phyloP scores from a whole-genome alignment of 768 basidiomycete species.

The Tricholoma flavovirens region DNA sequence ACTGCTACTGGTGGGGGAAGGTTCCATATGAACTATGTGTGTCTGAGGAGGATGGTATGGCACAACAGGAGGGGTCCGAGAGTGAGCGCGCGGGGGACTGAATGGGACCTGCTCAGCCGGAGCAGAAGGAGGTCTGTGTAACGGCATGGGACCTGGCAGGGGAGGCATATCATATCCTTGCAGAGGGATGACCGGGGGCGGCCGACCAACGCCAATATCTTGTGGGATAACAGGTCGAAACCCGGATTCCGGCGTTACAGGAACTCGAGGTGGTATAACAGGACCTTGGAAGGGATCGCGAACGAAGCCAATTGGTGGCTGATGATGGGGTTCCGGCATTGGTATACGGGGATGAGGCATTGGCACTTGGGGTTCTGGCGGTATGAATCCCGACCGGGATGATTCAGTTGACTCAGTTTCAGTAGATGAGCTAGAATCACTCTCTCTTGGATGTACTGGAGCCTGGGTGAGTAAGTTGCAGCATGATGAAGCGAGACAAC shows the following conservation, averaged over 20 bases:
- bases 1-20: constrained; percentile 2
- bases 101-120: constrained; percentile 11
- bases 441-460: constrained; percentile 11
- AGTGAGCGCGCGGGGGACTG: constrained; percentile 15
- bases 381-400: constrained; percentile 20
- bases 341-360: not conserved
- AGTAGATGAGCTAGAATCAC: constrained; percentile 7
- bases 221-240: constrained; percentile 11
- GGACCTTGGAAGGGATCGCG: not conserved
- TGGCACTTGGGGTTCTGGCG: not conserved
- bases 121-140: constrained; percentile 3
- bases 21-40: constrained; percentile 8
- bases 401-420: constrained; percentile 6
- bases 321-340: constrained; percentile 1
- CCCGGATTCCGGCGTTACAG: not conserved
- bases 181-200: constrained; percentile 17
- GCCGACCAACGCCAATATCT: not conserved
- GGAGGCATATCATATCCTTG: constrained; percentile 5
- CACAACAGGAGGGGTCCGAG: not conserved
- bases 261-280: constrained; percentile 13
- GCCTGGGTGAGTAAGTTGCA: not conserved
- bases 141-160: constrained; percentile 17
- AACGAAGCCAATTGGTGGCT: not conserved
- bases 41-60: constrained; percentile 2
- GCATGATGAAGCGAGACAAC: constrained; percentile 4